phyloP scores from a whole-genome alignment of 139 green algal genomes.

The Diplosphaera chodatii region DNA sequence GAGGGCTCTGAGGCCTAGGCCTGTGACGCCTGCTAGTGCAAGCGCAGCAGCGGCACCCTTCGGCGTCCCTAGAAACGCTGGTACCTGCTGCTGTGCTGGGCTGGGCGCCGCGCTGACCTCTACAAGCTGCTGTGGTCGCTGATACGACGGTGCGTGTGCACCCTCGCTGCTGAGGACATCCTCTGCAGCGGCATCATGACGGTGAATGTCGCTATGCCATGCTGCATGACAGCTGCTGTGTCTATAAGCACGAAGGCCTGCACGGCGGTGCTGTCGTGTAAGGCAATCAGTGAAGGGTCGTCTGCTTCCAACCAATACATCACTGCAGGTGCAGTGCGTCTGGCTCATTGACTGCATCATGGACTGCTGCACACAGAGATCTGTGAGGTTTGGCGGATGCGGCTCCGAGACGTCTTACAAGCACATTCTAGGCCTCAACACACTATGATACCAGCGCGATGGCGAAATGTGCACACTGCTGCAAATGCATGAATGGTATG shows the following conservation, averaged over 20 bases:
- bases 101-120: not conserved
- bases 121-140: not conserved
- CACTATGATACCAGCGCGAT: too few relatives aligned
- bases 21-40: not conserved
- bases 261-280: too few relatives aligned
- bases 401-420: too few relatives aligned
- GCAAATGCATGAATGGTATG: too few relatives aligned
- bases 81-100: not conserved
- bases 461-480: too few relatives aligned
- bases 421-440: too few relatives aligned
- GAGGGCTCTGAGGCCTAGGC: not conserved
- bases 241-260: too few relatives aligned
- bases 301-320: not conserved
- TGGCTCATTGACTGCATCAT: not conserved
- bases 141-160: too few relatives aligned
- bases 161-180: too few relatives aligned
- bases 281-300: not conserved
- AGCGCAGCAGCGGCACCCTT: not conserved
- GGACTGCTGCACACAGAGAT: too few relatives aligned
- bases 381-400: too few relatives aligned
- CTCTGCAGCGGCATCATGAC: not conserved
- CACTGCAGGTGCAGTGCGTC: not conserved
- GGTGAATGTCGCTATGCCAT: not conserved
- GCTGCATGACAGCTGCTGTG: not conserved
- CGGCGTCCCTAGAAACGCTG: not conserved